Evolutionary conservation across 495 filamentous ascomycete species (phyloP).

Genomic region (Aspergillus bertholletiae): DNA sequence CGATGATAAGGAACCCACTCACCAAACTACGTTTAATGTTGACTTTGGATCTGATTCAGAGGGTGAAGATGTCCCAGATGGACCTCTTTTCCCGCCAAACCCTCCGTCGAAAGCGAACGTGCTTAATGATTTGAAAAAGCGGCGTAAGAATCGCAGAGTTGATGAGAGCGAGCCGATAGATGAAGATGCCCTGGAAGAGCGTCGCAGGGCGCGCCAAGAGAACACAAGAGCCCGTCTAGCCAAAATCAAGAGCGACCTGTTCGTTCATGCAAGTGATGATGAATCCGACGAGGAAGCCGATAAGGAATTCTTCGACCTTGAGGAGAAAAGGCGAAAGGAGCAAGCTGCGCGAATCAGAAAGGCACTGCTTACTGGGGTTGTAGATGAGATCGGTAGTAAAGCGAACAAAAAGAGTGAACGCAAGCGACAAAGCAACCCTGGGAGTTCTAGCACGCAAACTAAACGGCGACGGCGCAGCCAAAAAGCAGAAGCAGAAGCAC

Average conservation of each 20-base stretch:
- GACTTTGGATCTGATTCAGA: slow-evolving; percentile 62
- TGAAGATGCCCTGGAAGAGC: slow-evolving; percentile 49
- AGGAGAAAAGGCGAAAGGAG: slow-evolving; percentile 53
- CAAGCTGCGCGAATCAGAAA: slow-evolving; percentile 47
- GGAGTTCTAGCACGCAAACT: slow-evolving; percentile 13
- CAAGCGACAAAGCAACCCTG: slow-evolving; percentile 32
- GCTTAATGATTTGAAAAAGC: slow-evolving; percentile 49
- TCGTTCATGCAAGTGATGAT: slow-evolving; percentile 75
- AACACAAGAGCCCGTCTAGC: slow-evolving; percentile 59
- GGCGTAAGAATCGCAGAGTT: slow-evolving; percentile 43
- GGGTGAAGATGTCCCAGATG: slow-evolving; percentile 54
- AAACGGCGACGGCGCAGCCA: slow-evolving; percentile 36
- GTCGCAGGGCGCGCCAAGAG: slow-evolving; percentile 50
- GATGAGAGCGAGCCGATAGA: slow-evolving; percentile 41
- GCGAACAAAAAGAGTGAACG: slow-evolving; percentile 21
- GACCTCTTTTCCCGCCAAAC: slow-evolving; percentile 66
- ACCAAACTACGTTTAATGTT: slow-evolving; percentile 31
- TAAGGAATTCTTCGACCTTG: slow-evolving; percentile 66
- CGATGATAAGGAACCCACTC: slow-evolving; percentile 36
- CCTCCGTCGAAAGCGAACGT: slow-evolving; percentile 42
- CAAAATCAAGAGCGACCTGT: slow-evolving; percentile 81
- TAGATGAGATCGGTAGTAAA: slow-evolving; percentile 40
- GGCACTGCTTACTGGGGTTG: slow-evolving; percentile 49
- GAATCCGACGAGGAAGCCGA: slow-evolving; percentile 69
- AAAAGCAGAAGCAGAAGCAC: slow-evolving; percentile 22